Evolutionary conservation across 768 basidiomycete genomes (phyloP), one percentile per base, ranked within the genome.

Genomic region (Tulasnella sp.): DNA sequence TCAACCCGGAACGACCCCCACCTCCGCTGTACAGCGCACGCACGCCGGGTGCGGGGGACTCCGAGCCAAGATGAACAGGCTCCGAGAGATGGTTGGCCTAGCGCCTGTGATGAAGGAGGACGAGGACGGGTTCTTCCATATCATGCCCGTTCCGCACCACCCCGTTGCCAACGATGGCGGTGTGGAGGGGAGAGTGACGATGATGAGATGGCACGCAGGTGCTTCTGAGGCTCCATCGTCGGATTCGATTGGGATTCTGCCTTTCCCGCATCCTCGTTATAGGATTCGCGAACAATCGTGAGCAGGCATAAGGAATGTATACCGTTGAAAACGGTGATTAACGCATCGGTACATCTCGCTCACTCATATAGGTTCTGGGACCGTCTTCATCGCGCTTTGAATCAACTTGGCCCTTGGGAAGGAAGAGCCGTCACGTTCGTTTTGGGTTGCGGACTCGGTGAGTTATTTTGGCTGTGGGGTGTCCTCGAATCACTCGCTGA

Each of bases 341-440:
- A 19, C n/a, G 44, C 19, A 6, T 22, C 12, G n/a, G 1, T n/a
- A n/a, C 47, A 12, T 59, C 1, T 32, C 26, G 14, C 32, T 22
- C 12, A 59, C 5, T 9, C 22, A 59, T 11, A 8, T 32, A 59
- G 52, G 14, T 59, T 59, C 52, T 22, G 52, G 22, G 52, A 78
- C 62, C 87, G 92, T 62, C 80, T 93, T 74, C 86, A 88, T 76
- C 80, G 80, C 70, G 89, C 91, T 2, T 80, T 93, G 70, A 86
- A 86, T 82, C 79, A 85, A 8, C 86, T 94, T 17, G 90, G 91
- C 14, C 87, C 87, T 22, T 93, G 92, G 91, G 92, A 94, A 80
- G 91, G 91, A 67, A 84, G 90, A 66, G 87, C 88, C 11, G 88
- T 94, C 17, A 88, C 92, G 3, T 94, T 94, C 74, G 91, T 94